phyloP scores from a whole-genome alignment of 768 basidiomycete genomes.

The Candolleomyces eurysporus region DNA sequence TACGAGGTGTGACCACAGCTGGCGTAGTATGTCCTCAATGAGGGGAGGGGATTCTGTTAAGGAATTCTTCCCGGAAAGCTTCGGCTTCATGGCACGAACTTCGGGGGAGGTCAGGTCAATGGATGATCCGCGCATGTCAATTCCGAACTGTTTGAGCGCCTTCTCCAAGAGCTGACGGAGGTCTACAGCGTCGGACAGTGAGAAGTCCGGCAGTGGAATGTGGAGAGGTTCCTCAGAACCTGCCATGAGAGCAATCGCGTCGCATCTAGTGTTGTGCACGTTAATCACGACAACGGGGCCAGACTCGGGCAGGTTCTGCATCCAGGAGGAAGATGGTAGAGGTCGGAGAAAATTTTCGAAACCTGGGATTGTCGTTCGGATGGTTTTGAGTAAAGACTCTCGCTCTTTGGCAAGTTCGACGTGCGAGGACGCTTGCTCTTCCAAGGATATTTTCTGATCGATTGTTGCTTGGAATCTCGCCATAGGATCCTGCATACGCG shows the following conservation, averaged over 20 bases:
- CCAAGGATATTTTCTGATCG: no score
- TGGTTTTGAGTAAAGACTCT: conserved; percentile 12
- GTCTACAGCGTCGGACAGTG: background rate
- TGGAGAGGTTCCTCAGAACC: conserved; percentile 1
- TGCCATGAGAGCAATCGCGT: conserved; percentile 33
- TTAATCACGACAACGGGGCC: conserved; percentile 39
- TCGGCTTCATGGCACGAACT: background rate
- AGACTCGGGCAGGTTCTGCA: conserved; percentile 7
- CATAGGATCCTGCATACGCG: background rate
- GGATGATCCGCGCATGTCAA: background rate
- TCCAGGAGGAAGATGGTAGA: background rate
- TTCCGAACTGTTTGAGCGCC: background rate
- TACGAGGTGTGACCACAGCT: background rate
- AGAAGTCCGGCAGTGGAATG: conserved; percentile 3
- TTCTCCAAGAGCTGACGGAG: background rate
- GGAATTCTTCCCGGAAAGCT: background rate
- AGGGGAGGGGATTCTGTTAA: background rate
- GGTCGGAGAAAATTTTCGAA: conserved; percentile 23
- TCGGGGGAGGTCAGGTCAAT: background rate
- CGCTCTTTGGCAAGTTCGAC: conserved; percentile 17
- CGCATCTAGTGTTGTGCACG: conserved; percentile 27
- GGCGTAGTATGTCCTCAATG: background rate
- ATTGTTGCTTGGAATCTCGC: no score
- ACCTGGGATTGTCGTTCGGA: conserved; percentile 12
- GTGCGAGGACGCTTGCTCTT: conserved; percentile 11